phyloP scores from a whole-genome alignment of 2,329 filamentous ascomycete species.

The Scedosporium dehoogii region DNA sequence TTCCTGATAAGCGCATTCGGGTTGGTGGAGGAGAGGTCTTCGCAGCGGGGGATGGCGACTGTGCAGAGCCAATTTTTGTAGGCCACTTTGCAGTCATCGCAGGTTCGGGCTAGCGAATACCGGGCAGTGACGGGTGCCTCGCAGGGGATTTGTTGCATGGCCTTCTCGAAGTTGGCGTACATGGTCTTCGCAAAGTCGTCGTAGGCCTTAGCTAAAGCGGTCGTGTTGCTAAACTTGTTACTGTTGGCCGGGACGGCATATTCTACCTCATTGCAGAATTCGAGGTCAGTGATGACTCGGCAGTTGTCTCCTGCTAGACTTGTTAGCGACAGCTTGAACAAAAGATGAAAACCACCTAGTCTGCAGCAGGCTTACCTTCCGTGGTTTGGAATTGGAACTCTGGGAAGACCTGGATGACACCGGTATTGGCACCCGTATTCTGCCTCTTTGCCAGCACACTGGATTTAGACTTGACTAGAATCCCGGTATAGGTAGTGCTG shows the following conservation, averaged over 20 bases:
- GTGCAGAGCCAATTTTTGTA: conserved; percentile 96
- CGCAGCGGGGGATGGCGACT: conserved; percentile 84
- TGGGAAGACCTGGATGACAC: conserved; percentile 63
- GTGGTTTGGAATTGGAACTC: conserved; percentile 70
- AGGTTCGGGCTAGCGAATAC: conserved; percentile 73
- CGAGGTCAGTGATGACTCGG: conserved; percentile 74
- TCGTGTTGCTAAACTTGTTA: conserved; percentile 46
- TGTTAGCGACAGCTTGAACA: not conserved
- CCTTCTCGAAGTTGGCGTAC: conserved; percentile 72
- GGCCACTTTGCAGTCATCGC: conserved; percentile 63
- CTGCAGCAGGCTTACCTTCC: conserved; percentile 46
- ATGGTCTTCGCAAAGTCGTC: conserved; percentile 61
- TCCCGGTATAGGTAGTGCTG: conserved; percentile 61
- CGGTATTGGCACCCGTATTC: conserved; percentile 34
- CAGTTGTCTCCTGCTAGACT: conserved; percentile 60
- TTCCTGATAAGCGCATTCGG: conserved; percentile 49
- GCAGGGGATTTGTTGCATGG: conserved; percentile 76
- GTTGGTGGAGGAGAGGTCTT: conserved; percentile 58
- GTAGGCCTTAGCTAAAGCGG: conserved; percentile 60
- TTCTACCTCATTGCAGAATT: conserved; percentile 79
- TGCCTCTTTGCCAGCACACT: conserved; percentile 32
- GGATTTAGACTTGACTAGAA: conserved; percentile 54
- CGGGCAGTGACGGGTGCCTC: conserved; percentile 61
- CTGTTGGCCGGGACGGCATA: conserved; percentile 85
- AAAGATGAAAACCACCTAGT: not conserved